Evolutionary conservation across 495 filamentous ascomycete species (phyloP).

Genomic region (Lepraria neglecta): DNA sequence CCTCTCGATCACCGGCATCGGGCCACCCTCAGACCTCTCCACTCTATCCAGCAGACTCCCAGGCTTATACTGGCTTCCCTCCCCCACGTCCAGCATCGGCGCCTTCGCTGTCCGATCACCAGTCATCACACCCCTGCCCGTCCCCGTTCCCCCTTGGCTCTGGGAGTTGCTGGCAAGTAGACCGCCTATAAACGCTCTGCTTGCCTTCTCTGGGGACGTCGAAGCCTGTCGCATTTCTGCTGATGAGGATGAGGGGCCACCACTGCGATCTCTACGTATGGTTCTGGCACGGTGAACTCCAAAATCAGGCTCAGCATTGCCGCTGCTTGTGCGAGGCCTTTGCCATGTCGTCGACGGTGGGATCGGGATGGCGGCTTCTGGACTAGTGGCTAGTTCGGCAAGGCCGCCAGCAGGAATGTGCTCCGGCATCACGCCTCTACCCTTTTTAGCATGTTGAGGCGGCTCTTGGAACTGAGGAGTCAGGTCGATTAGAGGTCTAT

Average conservation of each 20-base stretch:
- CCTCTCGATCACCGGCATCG: constrained; percentile 30
- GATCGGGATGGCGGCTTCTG: constrained; percentile 46
- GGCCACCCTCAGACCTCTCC: constrained; percentile 21
- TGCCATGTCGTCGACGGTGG: constrained; percentile 36
- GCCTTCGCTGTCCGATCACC: constrained; percentile 45
- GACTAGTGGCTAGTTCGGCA: constrained; percentile 59
- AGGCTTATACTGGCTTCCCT: constrained; percentile 45
- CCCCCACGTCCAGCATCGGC: constrained; percentile 52
- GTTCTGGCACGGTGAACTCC: constrained; percentile 13
- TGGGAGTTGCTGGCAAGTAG: constrained; percentile 27
- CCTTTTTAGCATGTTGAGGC: constrained; percentile 62
- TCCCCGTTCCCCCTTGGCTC: constrained; percentile 29
- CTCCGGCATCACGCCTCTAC: constrained; percentile 60
- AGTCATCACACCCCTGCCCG: constrained; percentile 49
- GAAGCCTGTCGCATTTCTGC: constrained; percentile 30
- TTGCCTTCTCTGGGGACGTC: constrained; percentile 19
- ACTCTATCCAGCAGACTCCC: constrained; percentile 48
- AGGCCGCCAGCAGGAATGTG: constrained; percentile 46
- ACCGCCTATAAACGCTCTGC: constrained; percentile 26
- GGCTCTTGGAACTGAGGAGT: constrained; percentile 67
- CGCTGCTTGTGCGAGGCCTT: constrained; percentile 42
- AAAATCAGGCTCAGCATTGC: background rate
- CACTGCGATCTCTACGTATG: constrained; percentile 31
- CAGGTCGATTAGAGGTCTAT: constrained; percentile 68
- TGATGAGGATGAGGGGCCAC: constrained; percentile 34